These are phyloP conservation scores for Discostella stelligeroides DNA, from an alignment of 108 stramenopile species.

Conservation along the genomic window DNA sequence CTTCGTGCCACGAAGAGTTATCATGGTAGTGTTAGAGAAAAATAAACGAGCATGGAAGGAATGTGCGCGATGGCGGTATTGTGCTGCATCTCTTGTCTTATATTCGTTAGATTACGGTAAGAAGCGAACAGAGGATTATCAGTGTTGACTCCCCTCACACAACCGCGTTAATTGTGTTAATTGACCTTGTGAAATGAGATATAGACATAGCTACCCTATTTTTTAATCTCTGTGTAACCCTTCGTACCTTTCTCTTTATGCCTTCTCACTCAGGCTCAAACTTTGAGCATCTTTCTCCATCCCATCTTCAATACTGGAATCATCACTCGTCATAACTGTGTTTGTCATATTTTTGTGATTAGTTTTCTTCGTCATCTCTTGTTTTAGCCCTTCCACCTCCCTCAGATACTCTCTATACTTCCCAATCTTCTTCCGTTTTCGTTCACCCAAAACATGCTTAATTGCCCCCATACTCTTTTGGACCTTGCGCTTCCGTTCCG, in stretches of 20 bases:
- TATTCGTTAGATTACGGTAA: slow-evolving; percentile 16
- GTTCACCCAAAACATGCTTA: slow-evolving; percentile 84
- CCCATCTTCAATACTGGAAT: slow-evolving; percentile 29
- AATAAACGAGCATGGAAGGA: slow-evolving; percentile 50
- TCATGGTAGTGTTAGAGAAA: slow-evolving; percentile 31
- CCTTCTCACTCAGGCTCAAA: slow-evolving; percentile 13
- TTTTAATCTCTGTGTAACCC: too few species aligned
- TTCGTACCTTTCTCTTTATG: too few species aligned
- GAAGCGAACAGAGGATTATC: slow-evolving; percentile 1
- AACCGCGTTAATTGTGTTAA: too few species aligned
- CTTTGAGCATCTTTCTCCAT: slow-evolving; percentile 44
- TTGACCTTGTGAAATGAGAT: too few species aligned
- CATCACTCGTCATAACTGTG: neutral
- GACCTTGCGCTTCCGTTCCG: slow-evolving; percentile 74
- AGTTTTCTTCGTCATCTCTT: slow-evolving; percentile 23
- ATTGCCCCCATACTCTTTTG: slow-evolving; percentile 88
- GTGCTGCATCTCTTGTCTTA: slow-evolving; percentile 29
- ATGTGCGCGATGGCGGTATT: slow-evolving; percentile 52
- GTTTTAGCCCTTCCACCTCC: slow-evolving; percentile 41
- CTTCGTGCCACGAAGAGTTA: slow-evolving; percentile 38
- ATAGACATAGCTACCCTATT: neutral
- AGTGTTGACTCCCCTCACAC: too few species aligned
- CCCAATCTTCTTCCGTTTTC: slow-evolving; percentile 78
- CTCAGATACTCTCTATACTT: slow-evolving; percentile 39
- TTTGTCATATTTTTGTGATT: neutral